These are phyloP conservation scores for Aspergillus chevalieri DNA, from an alignment of 2,329 filamentous ascomycete species.

Conservation along the genomic window DNA sequence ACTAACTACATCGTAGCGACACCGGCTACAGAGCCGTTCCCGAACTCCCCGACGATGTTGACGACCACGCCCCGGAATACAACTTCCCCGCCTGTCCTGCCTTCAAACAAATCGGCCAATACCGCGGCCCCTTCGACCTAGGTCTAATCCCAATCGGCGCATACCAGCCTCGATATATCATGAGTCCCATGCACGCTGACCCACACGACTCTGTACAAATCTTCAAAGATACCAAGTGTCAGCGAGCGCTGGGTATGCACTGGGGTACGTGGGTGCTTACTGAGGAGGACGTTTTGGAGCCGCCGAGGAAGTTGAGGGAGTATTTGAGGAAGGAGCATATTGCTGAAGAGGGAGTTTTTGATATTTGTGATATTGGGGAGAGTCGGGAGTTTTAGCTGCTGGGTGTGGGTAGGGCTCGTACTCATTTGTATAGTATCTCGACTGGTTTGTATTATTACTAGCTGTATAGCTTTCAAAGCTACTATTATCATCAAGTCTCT, in stretches of 20 bases:
- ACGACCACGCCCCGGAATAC: slow-evolving; percentile 67
- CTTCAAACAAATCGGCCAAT: slow-evolving; percentile 74
- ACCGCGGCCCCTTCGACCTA: slow-evolving; percentile 80
- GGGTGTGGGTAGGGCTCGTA: background rate
- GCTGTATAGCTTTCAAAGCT: too few species aligned
- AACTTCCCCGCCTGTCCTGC: slow-evolving; percentile 70
- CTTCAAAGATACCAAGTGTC: slow-evolving; percentile 75
- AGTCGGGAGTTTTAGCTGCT: slow-evolving; percentile 63
- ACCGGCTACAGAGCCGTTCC: slow-evolving; percentile 83
- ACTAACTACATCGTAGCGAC: slow-evolving; percentile 51
- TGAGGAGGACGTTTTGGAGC: slow-evolving; percentile 76
- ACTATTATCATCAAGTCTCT: too few species aligned
- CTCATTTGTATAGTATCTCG: background rate
- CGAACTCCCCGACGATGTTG: slow-evolving; percentile 52
- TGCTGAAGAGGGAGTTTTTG: slow-evolving; percentile 67
- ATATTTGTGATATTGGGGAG: slow-evolving; percentile 78
- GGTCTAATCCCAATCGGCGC: slow-evolving; percentile 91
- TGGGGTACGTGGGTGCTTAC: slow-evolving; percentile 89
- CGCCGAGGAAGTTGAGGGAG: slow-evolving; percentile 64
- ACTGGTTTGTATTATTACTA: background rate
- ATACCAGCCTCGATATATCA: slow-evolving; percentile 60
- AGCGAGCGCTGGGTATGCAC: slow-evolving; percentile 75
- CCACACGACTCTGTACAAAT: slow-evolving; percentile 86
- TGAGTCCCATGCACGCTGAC: slow-evolving; percentile 78
- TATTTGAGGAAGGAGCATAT: slow-evolving; percentile 64